These are phyloP conservation scores for Chaetomium globosum DNA, from an alignment of 2,329 filamentous ascomycete genomes.

Conservation along the genomic window DNA sequence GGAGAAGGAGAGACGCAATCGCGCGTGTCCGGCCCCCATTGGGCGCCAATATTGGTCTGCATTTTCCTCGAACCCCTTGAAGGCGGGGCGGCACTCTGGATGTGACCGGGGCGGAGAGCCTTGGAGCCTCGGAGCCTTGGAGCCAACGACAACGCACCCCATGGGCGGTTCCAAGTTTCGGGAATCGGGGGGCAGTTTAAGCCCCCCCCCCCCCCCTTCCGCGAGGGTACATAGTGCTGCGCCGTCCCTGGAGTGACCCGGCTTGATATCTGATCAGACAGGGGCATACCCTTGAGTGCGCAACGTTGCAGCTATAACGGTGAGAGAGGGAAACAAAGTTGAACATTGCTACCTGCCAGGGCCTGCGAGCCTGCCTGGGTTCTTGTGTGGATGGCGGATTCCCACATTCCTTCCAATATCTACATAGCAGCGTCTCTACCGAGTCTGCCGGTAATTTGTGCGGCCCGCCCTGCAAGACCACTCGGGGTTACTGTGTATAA, in stretches of 20 bases:
- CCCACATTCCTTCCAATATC: background rate
- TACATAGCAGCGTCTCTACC: background rate
- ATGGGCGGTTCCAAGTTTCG: conserved; percentile 19
- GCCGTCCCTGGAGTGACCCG: background rate
- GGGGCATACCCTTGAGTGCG: conserved; percentile 1
- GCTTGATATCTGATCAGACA: background rate
- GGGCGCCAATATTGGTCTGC: conserved; percentile 15
- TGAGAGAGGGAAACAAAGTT: background rate
- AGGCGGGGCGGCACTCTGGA: background rate
- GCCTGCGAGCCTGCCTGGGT: background rate
- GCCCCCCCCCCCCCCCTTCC: no score
- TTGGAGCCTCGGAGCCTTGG: background rate
- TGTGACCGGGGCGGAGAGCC: conserved; percentile 7
- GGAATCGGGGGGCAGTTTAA: conserved; percentile 15
- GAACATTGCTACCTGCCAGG: background rate
- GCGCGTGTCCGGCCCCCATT: conserved; percentile 24
- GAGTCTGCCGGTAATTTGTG: background rate
- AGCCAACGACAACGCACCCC: background rate
- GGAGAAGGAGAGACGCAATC: conserved; percentile 11
- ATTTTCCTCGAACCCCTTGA: conserved; percentile 22
- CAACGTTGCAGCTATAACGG: conserved; percentile 18
- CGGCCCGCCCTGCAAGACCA: conserved; percentile 11
- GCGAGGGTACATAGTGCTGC: background rate
- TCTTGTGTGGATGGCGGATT: background rate
- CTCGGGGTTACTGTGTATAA: background rate